Evolutionary conservation across 2,329 filamentous ascomycete genomes (phyloP).

Genomic region (Curvularia lunata): DNA sequence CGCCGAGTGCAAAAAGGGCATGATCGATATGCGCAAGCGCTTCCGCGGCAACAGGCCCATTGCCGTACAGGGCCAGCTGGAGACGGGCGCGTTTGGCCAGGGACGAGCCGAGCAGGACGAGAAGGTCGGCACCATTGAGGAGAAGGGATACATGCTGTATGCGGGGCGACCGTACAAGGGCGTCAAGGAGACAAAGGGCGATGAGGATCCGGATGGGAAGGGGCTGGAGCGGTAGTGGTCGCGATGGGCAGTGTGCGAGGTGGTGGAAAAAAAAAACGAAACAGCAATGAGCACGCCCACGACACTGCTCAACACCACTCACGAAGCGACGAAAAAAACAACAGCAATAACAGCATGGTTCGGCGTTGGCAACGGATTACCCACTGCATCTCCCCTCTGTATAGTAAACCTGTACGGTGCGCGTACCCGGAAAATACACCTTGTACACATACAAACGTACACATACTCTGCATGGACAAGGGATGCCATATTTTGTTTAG

Average conservation of each 20-base stretch:
- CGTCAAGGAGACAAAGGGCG: conserved; percentile 37
- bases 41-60: conserved; percentile 94
- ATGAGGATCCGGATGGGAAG: conserved; percentile 37
- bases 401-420: conserved; percentile 19
- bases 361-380: conserved; percentile 15
- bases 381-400: conserved; percentile 19
- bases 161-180: conserved; percentile 42
- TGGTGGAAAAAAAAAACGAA: neutral
- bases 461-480: neutral
- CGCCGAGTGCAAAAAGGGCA: conserved; percentile 91
- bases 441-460: neutral
- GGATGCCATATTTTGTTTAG: neutral
- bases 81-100: conserved; percentile 43
- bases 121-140: conserved; percentile 45
- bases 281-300: neutral
- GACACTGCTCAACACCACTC: neutral
- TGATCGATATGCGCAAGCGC: conserved; percentile 98
- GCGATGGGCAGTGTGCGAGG: neutral
- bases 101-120: conserved; percentile 38
- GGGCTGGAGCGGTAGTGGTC: conserved; percentile 27
- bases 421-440: conserved; percentile 4
- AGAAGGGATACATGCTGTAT: conserved; percentile 50
- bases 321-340: neutral
- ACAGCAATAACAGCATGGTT: conserved; percentile 15
- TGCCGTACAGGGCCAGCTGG: conserved; percentile 45